Evolutionary conservation across 768 basidiomycete genomes (phyloP), one percentile per base, ranked within the genome.

Genomic region (Rhodosporidiobolus odoratus): DNA sequence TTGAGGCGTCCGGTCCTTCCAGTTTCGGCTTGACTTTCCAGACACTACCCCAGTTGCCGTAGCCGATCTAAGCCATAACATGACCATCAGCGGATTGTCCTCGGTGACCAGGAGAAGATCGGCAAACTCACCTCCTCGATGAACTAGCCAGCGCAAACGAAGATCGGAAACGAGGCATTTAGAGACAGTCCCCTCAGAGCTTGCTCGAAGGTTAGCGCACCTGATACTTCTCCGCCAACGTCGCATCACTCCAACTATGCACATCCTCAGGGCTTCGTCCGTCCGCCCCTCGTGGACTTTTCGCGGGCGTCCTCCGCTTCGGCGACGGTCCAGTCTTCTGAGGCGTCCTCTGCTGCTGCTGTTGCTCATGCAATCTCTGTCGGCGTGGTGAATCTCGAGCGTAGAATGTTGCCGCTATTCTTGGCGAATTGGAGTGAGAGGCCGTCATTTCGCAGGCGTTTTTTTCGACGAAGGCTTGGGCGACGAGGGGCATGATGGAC

Each of bases 31-130:
- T 72, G 50, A 77, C 75, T 8, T 83, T 78, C 58, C 78, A 76
- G 13, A 79, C 75, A 19, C 16, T 4, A 45, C 92, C 92, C 92
- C 92, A 95, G 81, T 92, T 93, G 52, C 92, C 91, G 78, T 85
- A 91, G 40, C 91, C 91, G 81, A 92, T 89, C 89, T 92, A 65
- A 72, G 74, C 38, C 61, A 53, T 48, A 71, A 57, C 23, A 35
- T 40, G 5, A n/a, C 60, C 12, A 52, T 58, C 57, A 76, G 71
- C 43, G 56, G 60, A 27, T 21, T 32, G 57, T 47, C 52, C 10
- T 21, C 2, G 34, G 59, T 12, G 40, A 69, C 16, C n/a, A 32
- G 23, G 10, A 41, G 50, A 43, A 43, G 8, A 27, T 30, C 10
- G 7, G 3, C n/a, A 1, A 4, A 16, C 35, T 32, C n/a, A 65